These are phyloP conservation scores for Pythium vanterpoolii DNA, from an alignment of 352 stramenopile species.

Conservation along the genomic window DNA sequence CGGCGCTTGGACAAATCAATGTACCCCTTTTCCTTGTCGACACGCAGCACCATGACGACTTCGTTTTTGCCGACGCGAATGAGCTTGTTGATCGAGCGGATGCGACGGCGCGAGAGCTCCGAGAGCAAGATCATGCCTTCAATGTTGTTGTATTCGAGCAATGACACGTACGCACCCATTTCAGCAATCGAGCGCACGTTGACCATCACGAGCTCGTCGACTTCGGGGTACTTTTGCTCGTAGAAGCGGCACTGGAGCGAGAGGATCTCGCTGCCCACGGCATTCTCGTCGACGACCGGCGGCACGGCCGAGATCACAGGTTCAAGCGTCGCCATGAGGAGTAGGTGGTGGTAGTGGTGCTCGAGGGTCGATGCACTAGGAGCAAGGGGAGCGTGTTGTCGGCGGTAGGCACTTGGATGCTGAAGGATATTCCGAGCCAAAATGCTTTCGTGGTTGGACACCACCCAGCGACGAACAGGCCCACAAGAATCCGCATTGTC, in stretches of 20 bases:
- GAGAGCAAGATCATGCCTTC: constrained; percentile 99
- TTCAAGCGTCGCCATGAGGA: constrained; percentile 20
- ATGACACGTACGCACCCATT: constrained; percentile 99
- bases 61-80: constrained; percentile 99
- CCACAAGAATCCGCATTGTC: constrained; percentile 6
- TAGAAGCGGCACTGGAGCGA: constrained; percentile 90
- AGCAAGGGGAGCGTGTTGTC: background rate
- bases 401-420: background rate
- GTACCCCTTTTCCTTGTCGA: constrained; percentile 99
- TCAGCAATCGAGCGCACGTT: constrained; percentile 97
- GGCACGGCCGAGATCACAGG: constrained; percentile 12
- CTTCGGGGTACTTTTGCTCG: constrained; percentile 93
- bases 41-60: constrained; percentile 99
- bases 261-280: constrained; percentile 63
- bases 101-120: constrained; percentile 98
- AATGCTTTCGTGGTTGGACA: background rate
- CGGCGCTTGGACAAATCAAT: constrained; percentile 99
- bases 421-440: background rate
- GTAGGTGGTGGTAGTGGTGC: background rate
- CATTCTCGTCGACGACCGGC: constrained; percentile 36
- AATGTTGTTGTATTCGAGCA: constrained; percentile 99
- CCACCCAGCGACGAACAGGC: background rate
- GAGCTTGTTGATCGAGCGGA: constrained; percentile 99
- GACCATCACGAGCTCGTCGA: constrained; percentile 97
- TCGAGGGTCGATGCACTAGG: background rate